Evolutionary conservation across 768 basidiomycete genomes (phyloP).

Genomic region (Brasilioporus rufonigricans): DNA sequence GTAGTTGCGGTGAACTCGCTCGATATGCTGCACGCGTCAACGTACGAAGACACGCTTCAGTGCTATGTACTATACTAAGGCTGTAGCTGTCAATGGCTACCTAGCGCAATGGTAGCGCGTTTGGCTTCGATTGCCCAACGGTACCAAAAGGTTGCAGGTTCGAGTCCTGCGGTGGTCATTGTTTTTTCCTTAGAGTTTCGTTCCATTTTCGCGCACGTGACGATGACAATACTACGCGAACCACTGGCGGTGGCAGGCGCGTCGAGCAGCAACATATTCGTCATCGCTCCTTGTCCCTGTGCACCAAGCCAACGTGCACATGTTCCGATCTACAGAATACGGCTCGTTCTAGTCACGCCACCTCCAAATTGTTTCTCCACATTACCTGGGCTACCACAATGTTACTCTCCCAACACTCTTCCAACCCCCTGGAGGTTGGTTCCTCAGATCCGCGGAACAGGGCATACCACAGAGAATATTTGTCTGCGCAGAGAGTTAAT

Average conservation of each 20-base stretch:
- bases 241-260: background rate
- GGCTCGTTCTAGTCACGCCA: background rate
- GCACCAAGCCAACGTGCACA: background rate
- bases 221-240: constrained; percentile 9
- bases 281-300: background rate
- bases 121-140: constrained; percentile 82
- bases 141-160: constrained; percentile 95
- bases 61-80: rapidly evolving
- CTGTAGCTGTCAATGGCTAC: constrained; percentile 43
- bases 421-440: constrained; percentile 68
- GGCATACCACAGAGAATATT: constrained; percentile 40
- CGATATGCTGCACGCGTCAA: constrained; percentile 7
- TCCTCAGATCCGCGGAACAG: constrained; percentile 58
- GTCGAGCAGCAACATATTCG: background rate
- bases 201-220: constrained; percentile 22
- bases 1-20: constrained; percentile 22
- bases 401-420: constrained; percentile 66
- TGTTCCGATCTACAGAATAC: background rate
- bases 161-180: constrained; percentile 91
- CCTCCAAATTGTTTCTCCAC: background rate
- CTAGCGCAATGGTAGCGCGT: constrained; percentile 95
- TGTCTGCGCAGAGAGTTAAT: constrained; percentile 34
- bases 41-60: background rate
- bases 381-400: constrained; percentile 14
- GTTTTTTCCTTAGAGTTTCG: constrained; percentile 6